phyloP scores from a whole-genome alignment of 2,329 filamentous ascomycete species.

The Blastomyces parvus region DNA sequence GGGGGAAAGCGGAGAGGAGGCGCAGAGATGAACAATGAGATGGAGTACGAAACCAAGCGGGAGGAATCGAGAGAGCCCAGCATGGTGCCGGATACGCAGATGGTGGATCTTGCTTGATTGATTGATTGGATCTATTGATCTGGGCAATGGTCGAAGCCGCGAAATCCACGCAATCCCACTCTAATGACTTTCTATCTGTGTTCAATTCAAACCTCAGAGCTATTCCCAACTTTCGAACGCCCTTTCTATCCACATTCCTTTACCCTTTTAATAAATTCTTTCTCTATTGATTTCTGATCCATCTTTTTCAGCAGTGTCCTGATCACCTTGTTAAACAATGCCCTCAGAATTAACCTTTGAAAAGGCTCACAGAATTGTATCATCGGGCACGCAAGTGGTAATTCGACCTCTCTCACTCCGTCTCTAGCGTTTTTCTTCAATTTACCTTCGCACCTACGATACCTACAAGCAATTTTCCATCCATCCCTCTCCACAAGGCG shows the following conservation, averaged over 20 bases:
- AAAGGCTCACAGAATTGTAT: neutral
- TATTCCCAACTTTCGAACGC: neutral
- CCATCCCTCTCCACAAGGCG: neutral
- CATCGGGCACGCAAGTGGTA: neutral
- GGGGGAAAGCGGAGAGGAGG: constrained; percentile 23
- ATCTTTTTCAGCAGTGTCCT: neutral
- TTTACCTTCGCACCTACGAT: neutral
- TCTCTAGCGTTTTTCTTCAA: neutral
- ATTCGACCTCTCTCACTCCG: neutral
- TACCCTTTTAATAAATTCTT: neutral
- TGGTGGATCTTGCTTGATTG: constrained; percentile 2
- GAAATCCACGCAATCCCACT: neutral
- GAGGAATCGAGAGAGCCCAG: constrained; percentile 8
- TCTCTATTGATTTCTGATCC: neutral
- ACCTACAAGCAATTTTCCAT: neutral
- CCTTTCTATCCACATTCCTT: neutral
- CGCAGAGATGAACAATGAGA: constrained; percentile 15
- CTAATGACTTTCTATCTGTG: neutral
- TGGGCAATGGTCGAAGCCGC: neutral
- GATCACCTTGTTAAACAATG: neutral
- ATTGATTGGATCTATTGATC: neutral
- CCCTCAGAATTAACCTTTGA: neutral
- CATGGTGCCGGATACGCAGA: constrained; percentile 11
- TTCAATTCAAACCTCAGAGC: too few relatives aligned
- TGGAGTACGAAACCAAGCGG: neutral